Conservation (phyloP, 129 eudicot genomes). For the Dittrichia graveolens region DNA sequence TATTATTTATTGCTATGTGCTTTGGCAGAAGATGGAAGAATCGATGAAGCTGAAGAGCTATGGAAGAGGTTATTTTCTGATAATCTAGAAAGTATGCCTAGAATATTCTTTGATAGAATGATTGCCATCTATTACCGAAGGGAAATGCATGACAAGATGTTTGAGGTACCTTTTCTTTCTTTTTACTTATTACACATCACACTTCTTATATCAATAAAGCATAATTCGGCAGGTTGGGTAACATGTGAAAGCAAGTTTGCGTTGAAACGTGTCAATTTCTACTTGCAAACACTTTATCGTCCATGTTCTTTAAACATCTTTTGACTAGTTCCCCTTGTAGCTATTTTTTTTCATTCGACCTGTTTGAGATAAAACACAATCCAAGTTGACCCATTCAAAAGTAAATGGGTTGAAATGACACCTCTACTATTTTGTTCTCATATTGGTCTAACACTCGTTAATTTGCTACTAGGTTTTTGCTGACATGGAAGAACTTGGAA, state of each 20-base stretch:
- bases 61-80: slow-evolving; percentile 71
- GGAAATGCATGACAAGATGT: slow-evolving; percentile 82
- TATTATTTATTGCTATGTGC: slow-evolving; percentile 77
- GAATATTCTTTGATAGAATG: slow-evolving; percentile 86
- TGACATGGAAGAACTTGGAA: slow-evolving; percentile 97
- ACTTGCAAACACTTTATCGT: too few species aligned
- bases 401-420: neutral
- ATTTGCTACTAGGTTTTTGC: slow-evolving; percentile 65
- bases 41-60: slow-evolving; percentile 94
- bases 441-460: neutral
- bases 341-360: neutral
- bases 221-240: neutral
- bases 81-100: slow-evolving; percentile 84
- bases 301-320: neutral
- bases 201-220: slow-evolving; percentile 1
- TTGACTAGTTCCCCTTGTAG: neutral
- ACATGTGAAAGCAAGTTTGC: too few species aligned
- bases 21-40: slow-evolving; percentile 87
- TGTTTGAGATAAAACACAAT: neutral
- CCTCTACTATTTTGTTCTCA: neutral
- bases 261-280: too few species aligned
- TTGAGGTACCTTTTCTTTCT: slow-evolving; percentile 62
- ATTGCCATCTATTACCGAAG: slow-evolving; percentile 65
- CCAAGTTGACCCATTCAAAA: neutral
- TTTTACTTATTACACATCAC: neutral